These are phyloP conservation scores for Nicotiana tomentosiformis DNA, from an alignment of 257 asterid genomes.

Conservation along the genomic window DNA sequence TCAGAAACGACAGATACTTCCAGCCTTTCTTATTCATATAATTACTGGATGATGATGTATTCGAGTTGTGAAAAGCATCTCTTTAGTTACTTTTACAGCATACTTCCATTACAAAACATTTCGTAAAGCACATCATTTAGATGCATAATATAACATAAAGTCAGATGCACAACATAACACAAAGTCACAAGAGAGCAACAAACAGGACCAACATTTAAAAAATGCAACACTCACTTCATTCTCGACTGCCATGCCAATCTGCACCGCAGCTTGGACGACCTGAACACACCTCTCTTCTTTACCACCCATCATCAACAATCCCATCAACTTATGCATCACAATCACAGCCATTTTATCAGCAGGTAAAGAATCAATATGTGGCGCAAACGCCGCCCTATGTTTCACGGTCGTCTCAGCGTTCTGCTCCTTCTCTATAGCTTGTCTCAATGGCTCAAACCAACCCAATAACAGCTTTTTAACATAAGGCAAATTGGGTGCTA, in stretches of 20 bases:
- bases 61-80: background rate
- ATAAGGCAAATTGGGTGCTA: constrained; percentile 88
- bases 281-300: constrained; percentile 72
- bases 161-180: background rate
- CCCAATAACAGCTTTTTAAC: constrained; percentile 74
- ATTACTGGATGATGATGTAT: background rate
- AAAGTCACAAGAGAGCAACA: background rate
- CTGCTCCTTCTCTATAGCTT: constrained; percentile 74
- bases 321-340: constrained; percentile 94
- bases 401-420: constrained; percentile 48
- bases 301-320: constrained; percentile 83
- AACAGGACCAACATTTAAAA: background rate
- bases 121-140: background rate
- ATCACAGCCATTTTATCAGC: constrained; percentile 94
- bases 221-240: constrained; percentile 58
- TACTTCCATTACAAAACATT: background rate
- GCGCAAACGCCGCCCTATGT: constrained; percentile 62
- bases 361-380: constrained; percentile 60
- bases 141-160: background rate
- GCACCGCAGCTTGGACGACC: constrained; percentile 85
- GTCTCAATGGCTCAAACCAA: constrained; percentile 89
- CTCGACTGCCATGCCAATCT: constrained; percentile 80
- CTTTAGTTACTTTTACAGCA: background rate
- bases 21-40: background rate
- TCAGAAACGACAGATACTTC: background rate